These are phyloP conservation scores for Rhinocladiella similis DNA, from an alignment of 2,329 filamentous ascomycete species.

Conservation along the genomic window DNA sequence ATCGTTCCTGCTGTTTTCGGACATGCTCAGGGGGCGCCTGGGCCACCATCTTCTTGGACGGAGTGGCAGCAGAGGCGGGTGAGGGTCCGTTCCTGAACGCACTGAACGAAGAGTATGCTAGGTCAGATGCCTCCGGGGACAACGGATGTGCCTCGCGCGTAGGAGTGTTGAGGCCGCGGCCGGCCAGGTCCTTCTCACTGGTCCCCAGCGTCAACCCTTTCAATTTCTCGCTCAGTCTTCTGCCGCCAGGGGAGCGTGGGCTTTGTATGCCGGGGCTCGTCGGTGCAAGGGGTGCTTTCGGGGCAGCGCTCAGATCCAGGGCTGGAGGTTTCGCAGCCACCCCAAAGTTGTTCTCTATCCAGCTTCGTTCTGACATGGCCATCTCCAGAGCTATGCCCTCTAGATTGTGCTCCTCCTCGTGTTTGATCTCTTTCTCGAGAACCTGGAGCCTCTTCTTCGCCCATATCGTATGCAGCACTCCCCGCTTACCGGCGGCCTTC, in stretches of 20 bases:
- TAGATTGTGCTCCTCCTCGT: constrained; percentile 69
- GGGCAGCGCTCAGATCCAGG: constrained; percentile 31
- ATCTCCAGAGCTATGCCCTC: constrained; percentile 84
- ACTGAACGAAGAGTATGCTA: constrained; percentile 63
- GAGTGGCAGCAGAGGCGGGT: constrained; percentile 27
- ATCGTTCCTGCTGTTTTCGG: constrained; percentile 38
- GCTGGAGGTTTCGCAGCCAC: constrained; percentile 45
- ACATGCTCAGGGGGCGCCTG: constrained; percentile 41
- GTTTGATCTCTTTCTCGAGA: constrained; percentile 73
- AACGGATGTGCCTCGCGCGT: constrained; percentile 48
- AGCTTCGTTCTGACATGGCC: constrained; percentile 78
- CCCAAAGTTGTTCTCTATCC: constrained; percentile 82
- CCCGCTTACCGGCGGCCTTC: constrained; percentile 69
- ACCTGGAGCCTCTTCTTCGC: constrained; percentile 77
- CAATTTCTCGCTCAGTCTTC: constrained; percentile 74
- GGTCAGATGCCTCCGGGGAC: constrained; percentile 63
- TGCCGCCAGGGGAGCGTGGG: constrained; percentile 57
- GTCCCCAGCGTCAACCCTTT: constrained; percentile 77
- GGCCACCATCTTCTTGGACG: constrained; percentile 34
- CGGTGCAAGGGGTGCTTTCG: constrained; percentile 39
- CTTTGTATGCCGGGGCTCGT: constrained; percentile 60
- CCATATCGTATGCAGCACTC: constrained; percentile 87
- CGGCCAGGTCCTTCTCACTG: constrained; percentile 62
- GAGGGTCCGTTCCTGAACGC: constrained; percentile 53
- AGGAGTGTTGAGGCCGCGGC: constrained; percentile 26